Percentiles rank a stretch among this genome's conserved stretches.
phyloP scores from a whole-genome alignment of 768 basidiomycete species.

The Hygrophorus pudorinus region DNA sequence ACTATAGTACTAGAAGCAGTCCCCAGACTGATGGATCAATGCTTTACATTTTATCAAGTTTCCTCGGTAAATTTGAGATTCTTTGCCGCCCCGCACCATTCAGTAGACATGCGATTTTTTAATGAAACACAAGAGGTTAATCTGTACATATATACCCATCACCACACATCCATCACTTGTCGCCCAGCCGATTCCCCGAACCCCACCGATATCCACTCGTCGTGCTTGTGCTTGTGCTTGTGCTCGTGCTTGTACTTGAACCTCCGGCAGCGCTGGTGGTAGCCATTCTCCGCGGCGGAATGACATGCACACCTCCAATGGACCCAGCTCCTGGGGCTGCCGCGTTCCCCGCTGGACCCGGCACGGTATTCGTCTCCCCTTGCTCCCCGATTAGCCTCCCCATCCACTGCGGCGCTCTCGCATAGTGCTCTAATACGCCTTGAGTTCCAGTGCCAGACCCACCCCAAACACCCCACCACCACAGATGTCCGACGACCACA shows the following conservation, averaged over 20 bases:
- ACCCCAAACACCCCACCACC: slow-evolving; percentile 71
- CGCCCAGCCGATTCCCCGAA: slow-evolving; percentile 39
- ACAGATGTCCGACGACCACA: slow-evolving; percentile 66
- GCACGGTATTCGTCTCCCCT: slow-evolving; percentile 14
- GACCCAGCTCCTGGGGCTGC: slow-evolving; percentile 17
- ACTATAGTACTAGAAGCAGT: too few relatives aligned
- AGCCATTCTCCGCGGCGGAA: slow-evolving; percentile 37
- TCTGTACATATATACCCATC: too few relatives aligned
- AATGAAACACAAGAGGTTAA: too few relatives aligned
- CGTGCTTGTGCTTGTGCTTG: slow-evolving; percentile 5
- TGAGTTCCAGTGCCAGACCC: slow-evolving; percentile 31
- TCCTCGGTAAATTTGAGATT: too few relatives aligned
- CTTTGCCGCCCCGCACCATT: too few relatives aligned
- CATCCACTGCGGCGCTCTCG: slow-evolving; percentile 53
- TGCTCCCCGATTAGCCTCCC: slow-evolving; percentile 37
- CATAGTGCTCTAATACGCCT: slow-evolving; percentile 30
- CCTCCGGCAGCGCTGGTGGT: slow-evolving; percentile 2
- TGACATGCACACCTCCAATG: slow-evolving; percentile 45
- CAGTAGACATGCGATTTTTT: too few relatives aligned
- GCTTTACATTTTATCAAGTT: too few relatives aligned
- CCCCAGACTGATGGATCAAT: too few relatives aligned
- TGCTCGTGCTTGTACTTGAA: slow-evolving; percentile 7
- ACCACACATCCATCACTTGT: slow-evolving; percentile 1
- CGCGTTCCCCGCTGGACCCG: slow-evolving; percentile 20
- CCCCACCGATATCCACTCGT: slow-evolving; percentile 37